A percentile compares a stretch with the other conserved stretches of the same genome.
Conservation (phyloP, 2,329 filamentous ascomycete species). For the Talaromyces albobiverticillius region DNA sequence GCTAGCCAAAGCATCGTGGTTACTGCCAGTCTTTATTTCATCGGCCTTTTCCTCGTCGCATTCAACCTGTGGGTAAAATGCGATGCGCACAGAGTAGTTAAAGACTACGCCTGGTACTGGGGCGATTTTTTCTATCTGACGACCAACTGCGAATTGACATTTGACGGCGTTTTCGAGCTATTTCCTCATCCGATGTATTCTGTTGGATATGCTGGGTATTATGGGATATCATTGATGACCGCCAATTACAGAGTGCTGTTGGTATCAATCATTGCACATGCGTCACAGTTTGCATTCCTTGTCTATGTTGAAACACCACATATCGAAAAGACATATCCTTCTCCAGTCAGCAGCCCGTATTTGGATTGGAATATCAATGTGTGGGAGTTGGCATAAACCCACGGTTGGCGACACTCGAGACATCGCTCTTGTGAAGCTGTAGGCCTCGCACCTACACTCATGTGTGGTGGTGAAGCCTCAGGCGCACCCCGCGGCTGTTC, state of each 20-base stretch:
- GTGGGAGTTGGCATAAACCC: too few relatives aligned
- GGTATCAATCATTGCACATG: conserved; percentile 92
- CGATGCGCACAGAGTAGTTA: conserved; percentile 94
- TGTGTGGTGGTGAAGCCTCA: too few relatives aligned
- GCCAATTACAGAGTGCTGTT: conserved; percentile 96
- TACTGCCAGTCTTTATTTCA: conserved; percentile 70
- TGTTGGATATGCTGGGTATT: conserved; percentile 95
- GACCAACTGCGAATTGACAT: conserved; percentile 94
- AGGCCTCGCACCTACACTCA: too few relatives aligned
- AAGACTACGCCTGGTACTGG: conserved; percentile 99
- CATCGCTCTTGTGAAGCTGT: too few relatives aligned
- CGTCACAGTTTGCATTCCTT: conserved; percentile 90
- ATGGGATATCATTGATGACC: conserved; percentile 96
- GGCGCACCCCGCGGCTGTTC: too few relatives aligned
- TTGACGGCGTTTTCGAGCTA: conserved; percentile 98
- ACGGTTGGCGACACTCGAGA: too few relatives aligned
- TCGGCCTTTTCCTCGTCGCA: conserved; percentile 73
- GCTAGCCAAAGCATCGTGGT: conserved; percentile 67
- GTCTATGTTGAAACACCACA: conserved; percentile 92
- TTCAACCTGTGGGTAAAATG: conserved; percentile 99
- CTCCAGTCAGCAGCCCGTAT: conserved; percentile 58
- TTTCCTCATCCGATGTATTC: conserved; percentile 99
- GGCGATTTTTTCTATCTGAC: conserved; percentile 98
- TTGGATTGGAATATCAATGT: too few relatives aligned
- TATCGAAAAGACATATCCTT: conserved; percentile 96